These are phyloP conservation scores for Macrolepiota dolichaula DNA, from an alignment of 768 basidiomycete genomes.

Conservation along the genomic window DNA sequence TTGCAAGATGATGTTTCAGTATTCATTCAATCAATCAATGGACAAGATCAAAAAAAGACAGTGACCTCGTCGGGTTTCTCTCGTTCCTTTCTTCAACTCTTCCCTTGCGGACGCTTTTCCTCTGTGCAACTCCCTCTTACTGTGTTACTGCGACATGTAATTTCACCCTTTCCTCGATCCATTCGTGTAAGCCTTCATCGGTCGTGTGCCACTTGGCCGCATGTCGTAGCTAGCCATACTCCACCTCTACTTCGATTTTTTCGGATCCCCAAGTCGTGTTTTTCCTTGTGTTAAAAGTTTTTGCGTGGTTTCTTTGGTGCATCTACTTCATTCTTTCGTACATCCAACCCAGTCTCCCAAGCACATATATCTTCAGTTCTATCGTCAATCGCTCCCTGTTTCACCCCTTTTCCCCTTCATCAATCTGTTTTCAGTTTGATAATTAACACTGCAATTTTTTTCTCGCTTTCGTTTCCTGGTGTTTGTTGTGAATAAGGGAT, in stretches of 20 bases:
- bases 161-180: not conserved
- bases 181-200: too few relatives aligned
- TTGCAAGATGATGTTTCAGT: slow-evolving; percentile 2
- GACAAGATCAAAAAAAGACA: slow-evolving; percentile 8
- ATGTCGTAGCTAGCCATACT: too few relatives aligned
- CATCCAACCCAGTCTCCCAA: not conserved
- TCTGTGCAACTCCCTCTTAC: not conserved
- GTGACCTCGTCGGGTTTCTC: not conserved
- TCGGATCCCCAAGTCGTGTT: not conserved
- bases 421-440: not conserved
- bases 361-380: not conserved
- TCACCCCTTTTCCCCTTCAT: not conserved
- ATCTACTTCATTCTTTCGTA: not conserved
- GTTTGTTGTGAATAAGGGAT: not conserved
- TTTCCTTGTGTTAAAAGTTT: not conserved
- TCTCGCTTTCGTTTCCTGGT: not conserved
- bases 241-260: not conserved
- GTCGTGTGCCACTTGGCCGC: not conserved
- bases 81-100: not conserved
- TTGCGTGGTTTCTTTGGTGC: not conserved
- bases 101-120: not conserved
- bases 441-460: not conserved
- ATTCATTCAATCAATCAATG: slow-evolving; percentile 9
- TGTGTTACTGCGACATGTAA: not conserved
- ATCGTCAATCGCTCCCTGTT: not conserved